Base-by-base conservation (phyloP, 148 eudicot species). In the Pouteria glomerata region DNA sequence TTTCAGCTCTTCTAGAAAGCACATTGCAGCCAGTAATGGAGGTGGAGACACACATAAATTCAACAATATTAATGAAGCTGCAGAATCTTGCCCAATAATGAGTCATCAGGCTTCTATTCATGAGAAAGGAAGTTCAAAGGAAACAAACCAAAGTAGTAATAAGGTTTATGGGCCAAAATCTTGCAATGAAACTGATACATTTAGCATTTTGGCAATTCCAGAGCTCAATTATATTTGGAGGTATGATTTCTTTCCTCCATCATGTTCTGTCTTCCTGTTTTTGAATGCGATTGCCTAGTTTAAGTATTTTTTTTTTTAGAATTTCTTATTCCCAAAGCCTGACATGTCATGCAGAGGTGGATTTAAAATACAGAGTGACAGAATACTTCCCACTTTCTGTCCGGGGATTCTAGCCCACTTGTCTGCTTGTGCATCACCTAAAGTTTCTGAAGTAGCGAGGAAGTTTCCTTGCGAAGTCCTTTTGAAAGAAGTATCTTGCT, bases 401-500 rank as follows among this genome's bases (percentile, higher is more conserved):
- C 39, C 44, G 71, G 82, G 84, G 55, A 66, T 85, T 44, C 89
- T 82, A 71, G 89, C 86, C 30, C 86, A 85, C 72, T 42, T 82
- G 57, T 83, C 89, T 6, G 67, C 71, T 29, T 16, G 61, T 51
- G 82, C 86, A 73, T 83, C 86, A 5, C 75, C 81, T 35, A 78
- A 72, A 56, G 79, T 76, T 52, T 53, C 29, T 71, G 86, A 86
- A 75, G 80, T 82, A 78, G 89, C 79, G 57, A 85, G 80, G 69
- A 90, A 85, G 74, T 81, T 90, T 70, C 86, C 88, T 11, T 66
- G 79, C 35, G 85, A 82, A 71, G 70, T 93, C 63, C 52, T 81
- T 51, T 76, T 93, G 39, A 72, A 83, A 78, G 98, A 90, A 82
- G 88, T 90, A 61, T 77, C 88, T 72, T 92, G 94, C 45, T 47